These are phyloP conservation scores for Pulveroboletus sp. DNA, from an alignment of 768 basidiomycete genomes.

Conservation along the genomic window DNA sequence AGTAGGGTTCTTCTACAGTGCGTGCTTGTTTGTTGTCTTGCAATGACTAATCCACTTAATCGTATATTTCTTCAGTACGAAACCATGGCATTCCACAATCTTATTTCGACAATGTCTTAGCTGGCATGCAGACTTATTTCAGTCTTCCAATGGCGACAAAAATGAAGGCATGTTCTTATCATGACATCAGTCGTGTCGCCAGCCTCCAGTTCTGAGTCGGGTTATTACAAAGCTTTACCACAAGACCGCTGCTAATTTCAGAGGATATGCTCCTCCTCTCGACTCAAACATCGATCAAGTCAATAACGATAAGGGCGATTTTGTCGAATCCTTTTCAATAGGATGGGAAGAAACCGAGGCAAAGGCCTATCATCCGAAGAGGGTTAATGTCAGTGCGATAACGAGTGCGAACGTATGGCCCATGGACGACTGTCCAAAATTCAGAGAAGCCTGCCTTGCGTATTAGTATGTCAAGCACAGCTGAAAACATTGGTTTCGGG, in stretches of 20 bases:
- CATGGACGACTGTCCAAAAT: slow-evolving; percentile 51
- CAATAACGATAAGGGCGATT: slow-evolving; percentile 69
- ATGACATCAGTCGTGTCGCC: not conserved
- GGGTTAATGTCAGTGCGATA: slow-evolving; percentile 53
- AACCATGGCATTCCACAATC: slow-evolving; percentile 71
- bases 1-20: slow-evolving; percentile 86
- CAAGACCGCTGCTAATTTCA: slow-evolving; percentile 66
- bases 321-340: slow-evolving; percentile 90
- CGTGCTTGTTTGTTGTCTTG: slow-evolving; percentile 1
- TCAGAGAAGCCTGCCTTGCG: slow-evolving; percentile 53
- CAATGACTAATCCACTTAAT: not conserved
- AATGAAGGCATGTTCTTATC: slow-evolving; percentile 51
- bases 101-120: slow-evolving; percentile 44
- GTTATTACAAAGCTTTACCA: slow-evolving; percentile 56
- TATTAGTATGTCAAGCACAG: slow-evolving; percentile 57
- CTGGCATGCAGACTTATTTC: slow-evolving; percentile 63
- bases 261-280: slow-evolving; percentile 68
- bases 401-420: slow-evolving; percentile 82
- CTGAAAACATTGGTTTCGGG: slow-evolving; percentile 8
- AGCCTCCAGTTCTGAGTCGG: not conserved
- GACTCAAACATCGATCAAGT: slow-evolving; percentile 71
- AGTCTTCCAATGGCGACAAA: slow-evolving; percentile 59
- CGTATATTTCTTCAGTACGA: slow-evolving; percentile 49
- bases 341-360: slow-evolving; percentile 60
- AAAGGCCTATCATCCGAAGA: slow-evolving; percentile 24